Evolutionary conservation across 169 alveolate species (phyloP), one percentile per base, ranked within the genome.

Genomic region (Hepatocystis sp.): DNA sequence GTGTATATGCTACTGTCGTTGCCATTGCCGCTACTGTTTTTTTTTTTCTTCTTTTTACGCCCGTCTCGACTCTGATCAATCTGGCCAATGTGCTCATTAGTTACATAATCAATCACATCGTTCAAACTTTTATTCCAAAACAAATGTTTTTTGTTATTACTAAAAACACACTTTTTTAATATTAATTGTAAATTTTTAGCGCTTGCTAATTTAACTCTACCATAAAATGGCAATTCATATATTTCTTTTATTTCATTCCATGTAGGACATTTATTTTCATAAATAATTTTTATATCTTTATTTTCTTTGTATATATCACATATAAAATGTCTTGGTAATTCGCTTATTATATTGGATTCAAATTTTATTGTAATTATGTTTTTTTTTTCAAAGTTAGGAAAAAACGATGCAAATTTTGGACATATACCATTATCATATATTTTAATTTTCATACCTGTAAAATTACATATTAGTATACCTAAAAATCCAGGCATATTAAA

Each of bases 111-210:
- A 49, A 81, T 63, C 15, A 81, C 55, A 81, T 81, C 89, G 30
- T 81, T 81, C 34, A 81, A 61, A 32, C 17, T 81, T 81, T 61
- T 81, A n/a, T 46, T 46, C 11, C 17, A 39, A 51, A 81, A 81
- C 11, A 44, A 32, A 21, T 3, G 44, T 44, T 81, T 81, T 42
- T 40, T 39, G 8, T 63, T 30, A 7, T 61, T 21, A 40, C 61
- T n/a, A 10, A 81, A 3, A 34, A 81, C 47, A 81, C 89, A 81
- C 63, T 81, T 81, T 52, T 61, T 81, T 81, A 81, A 44, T 32
- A 90, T 88, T 53, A 92, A 85, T 84, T 93, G 94, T 32, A 89
- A 53, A 85, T 93, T 91, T 88, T 89, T 85, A 27, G 96, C 94
- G 28, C 90, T 71, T 11, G 93, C 92, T 51, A 89, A 34, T 44